A percentile compares a stretch with the other conserved stretches of the same genome.
Evolutionary conservation across 2,329 filamentous ascomycete species (phyloP).

Genomic region (Colletotrichum ledebouriae): DNA sequence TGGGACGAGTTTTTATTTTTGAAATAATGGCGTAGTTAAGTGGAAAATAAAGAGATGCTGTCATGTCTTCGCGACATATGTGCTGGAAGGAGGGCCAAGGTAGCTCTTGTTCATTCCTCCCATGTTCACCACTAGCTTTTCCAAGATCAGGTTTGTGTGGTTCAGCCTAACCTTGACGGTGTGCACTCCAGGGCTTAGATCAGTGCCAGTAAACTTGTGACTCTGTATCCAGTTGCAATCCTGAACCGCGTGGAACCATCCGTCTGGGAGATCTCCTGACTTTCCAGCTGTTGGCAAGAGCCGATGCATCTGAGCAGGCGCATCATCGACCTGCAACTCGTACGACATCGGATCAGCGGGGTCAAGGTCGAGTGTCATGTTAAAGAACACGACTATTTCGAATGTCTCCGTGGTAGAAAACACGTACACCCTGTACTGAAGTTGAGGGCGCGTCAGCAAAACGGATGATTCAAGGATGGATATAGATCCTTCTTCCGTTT

Average conservation of each 20-base stretch:
- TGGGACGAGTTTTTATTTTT: neutral
- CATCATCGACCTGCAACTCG: conserved; percentile 61
- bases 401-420: conserved; percentile 46
- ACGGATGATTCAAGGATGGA: conserved; percentile 40
- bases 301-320: conserved; percentile 49
- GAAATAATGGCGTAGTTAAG: neutral
- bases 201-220: conserved; percentile 45
- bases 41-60: no score
- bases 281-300: conserved; percentile 48
- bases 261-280: conserved; percentile 57
- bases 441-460: conserved; percentile 43
- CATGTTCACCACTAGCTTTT: conserved; percentile 54
- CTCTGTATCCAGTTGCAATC: conserved; percentile 64
- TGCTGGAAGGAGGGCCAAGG: conserved; percentile 52
- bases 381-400: conserved; percentile 52
- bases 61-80: neutral
- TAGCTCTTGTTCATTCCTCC: conserved; percentile 52
- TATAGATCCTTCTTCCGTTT: conserved; percentile 45
- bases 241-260: conserved; percentile 63
- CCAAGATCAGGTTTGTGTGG: conserved; percentile 53
- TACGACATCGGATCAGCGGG: conserved; percentile 63
- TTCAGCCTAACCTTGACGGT: conserved; percentile 48
- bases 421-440: conserved; percentile 51
- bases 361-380: conserved; percentile 62
- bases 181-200: conserved; percentile 47